Evolutionary conservation across 169 alveolate genomes (phyloP), one percentile per base, ranked within the genome.

Genomic region (Toxoplasma gondii): DNA sequence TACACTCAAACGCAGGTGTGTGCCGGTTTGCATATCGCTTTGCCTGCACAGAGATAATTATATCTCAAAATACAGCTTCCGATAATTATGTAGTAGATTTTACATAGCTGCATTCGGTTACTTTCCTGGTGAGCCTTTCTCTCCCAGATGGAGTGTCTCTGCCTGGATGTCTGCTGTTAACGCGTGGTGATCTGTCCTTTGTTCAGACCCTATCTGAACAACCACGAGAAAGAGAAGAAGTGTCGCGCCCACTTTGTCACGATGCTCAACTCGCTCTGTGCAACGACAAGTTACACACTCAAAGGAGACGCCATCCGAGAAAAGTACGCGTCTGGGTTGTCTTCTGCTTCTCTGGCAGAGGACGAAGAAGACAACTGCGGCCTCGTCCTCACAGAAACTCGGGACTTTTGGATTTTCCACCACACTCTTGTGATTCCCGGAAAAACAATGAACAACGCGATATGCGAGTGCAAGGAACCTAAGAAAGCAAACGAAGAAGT

Each of bases 391-490:
- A 94, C 94, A 19, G 97, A 95, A 54, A 95, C 97, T 4, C 92
- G 94, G 58, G 96, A 94, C 74, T 95, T 92, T 74, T 88, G 93
- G 80, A 88, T 95, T 39, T 95, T 91, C 92, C 94, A 87, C 74
- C 94, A 95, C 81, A 92, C 95, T 31, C 88, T 95, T 36, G 93
- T 67, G 39, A 91, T 95, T 82, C 97, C 97, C 0, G 94, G 94
- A n/a, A 92, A 81, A 67, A 93, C 74, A 58, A 95, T 94, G 96
- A 95, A 95, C 80, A 93, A 95, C 78, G 97, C 97, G 27, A 67
- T 95, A 2, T 95, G 97, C 87, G 96, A 95, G 34, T 95, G 97
- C 91, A 91, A 81, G 41, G 91, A 91, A n/a, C 90, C 94, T 1
- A 91, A 91, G 67, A 39, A 5, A 19, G 69, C 94, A 5, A 91